phyloP scores from a whole-genome alignment of 2,329 filamentous ascomycete species.

The Aspergillus ustus region DNA sequence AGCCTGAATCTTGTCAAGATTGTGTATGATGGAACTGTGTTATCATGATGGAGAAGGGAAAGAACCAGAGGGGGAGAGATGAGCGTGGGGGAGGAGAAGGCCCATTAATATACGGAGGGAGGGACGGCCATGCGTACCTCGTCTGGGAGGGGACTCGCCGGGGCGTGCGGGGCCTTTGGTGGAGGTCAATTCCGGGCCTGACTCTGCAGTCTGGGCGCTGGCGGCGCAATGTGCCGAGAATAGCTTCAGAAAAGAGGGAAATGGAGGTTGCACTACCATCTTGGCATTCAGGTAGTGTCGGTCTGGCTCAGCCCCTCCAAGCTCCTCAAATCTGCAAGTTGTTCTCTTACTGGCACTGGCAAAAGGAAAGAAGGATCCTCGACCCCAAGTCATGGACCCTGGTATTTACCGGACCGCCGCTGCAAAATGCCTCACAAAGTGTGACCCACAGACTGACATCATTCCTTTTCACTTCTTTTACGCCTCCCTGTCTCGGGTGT shows the following conservation, averaged over 20 bases:
- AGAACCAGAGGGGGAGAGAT: background rate
- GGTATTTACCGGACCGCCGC: background rate
- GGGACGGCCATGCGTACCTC: conserved; percentile 1
- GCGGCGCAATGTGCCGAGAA: conserved; percentile 14
- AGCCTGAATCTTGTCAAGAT: background rate
- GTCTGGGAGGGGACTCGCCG: conserved; percentile 10
- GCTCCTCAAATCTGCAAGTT: background rate
- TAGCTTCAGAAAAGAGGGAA: conserved; percentile 13
- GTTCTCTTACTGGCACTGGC: background rate
- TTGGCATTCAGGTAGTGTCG: conserved; percentile 9
- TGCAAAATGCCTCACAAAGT: background rate
- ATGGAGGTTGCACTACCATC: conserved; percentile 9
- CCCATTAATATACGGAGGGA: conserved; percentile 5
- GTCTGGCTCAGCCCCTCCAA: background rate
- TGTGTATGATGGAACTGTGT: conserved; percentile 17
- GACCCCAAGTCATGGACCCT: background rate
- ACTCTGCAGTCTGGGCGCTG: conserved; percentile 4
- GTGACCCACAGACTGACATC: conserved; percentile 14
- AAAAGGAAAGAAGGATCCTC: background rate
- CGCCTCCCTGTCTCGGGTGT: background rate
- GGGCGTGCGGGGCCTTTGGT: conserved; percentile 12
- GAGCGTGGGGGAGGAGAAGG: background rate
- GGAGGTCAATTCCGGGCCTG: conserved; percentile 1
- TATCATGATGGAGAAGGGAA: background rate
- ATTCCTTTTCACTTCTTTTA: background rate